These are phyloP conservation scores for Bigelowiella natans DNA, from an alignment of 78 protist species.

Conservation along the genomic window DNA sequence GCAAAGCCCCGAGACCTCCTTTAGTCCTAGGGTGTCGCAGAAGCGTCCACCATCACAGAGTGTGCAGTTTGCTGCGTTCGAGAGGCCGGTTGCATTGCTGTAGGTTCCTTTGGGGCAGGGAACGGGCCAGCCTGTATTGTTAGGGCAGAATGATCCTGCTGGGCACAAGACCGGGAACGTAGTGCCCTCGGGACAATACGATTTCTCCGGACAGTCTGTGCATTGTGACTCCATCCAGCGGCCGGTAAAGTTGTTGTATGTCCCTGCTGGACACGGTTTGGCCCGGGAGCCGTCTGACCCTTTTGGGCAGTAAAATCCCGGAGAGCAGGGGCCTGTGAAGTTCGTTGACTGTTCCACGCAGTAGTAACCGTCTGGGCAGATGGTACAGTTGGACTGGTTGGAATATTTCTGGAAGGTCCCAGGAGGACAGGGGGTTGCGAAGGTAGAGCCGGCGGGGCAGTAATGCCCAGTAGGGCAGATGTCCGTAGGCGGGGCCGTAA, in stretches of 20 bases:
- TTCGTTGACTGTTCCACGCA: neutral
- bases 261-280: neutral
- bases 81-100: neutral
- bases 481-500: too few species aligned
- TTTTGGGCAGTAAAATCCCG: neutral
- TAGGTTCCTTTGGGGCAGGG: neutral
- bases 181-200: neutral
- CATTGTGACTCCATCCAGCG: neutral
- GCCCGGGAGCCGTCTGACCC: neutral
- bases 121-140: neutral
- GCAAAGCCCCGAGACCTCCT: neutral
- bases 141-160: neutral
- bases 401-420: neutral
- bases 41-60: neutral
- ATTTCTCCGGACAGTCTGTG: neutral
- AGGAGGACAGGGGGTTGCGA: neutral
- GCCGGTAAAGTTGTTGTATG: neutral
- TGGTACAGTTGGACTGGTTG: neutral
- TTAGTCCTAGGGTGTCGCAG: neutral
- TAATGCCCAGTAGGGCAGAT: conserved; percentile 25
- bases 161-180: neutral
- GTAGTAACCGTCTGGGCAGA: neutral
- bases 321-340: neutral
- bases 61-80: neutral
- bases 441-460: neutral